Base-by-base conservation (phyloP, 148 eudicot genomes). In the Camellia lanceoleosa region DNA sequence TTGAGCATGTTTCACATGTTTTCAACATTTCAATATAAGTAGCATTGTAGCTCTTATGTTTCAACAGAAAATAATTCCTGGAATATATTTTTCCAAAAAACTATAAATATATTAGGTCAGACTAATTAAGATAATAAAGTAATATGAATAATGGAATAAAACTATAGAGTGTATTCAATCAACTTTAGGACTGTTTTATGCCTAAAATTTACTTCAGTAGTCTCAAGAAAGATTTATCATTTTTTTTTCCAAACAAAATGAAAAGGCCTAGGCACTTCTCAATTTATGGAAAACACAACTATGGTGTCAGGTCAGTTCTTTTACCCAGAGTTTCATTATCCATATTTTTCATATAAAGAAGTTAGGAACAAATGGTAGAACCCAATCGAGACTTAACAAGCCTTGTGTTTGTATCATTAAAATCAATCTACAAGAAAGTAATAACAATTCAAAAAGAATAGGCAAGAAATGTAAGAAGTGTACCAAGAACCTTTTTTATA, bases 401-500 rank as follows among this genome's bases (percentile, higher is more conserved):
- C 70, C 11, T 23, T 7, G 11, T 61, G 23, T 52, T 13, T 30
- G 18, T 16, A 46, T 68, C 55, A 14, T 59, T 11, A 0, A 77
- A 20, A 77, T 23, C 46, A 10, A 62, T 44, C 5, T 3, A 1
- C 1, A 16, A 18, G 16, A 7, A 69, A 44, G 73, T 62, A 64
- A 52, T 20, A 20, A 77, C 71, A 23, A 23, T 47, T 66, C 41
- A 64, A 59, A 58, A 7, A 74, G 10, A 74, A 56, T 13, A 38
- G 1, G 16, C 52, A 75, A 68, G 47, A 83, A 58, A 73, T 12
- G 54, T 5, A 67, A 43, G 76, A 65, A 16, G 78, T 82, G 60
- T 92, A 95, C 99, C 99, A 20, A 95, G 89, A 84, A 92, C 89
- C 61, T 95, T 95, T 89, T n/a, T n/a, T n/a, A n/a, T n/a, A n/a